Percentiles rank a stretch among this genome's conserved stretches.
These are phyloP conservation scores for Hanseniaspora lindneri DNA, from an alignment of 805 yeast genomes.

Conservation along the genomic window DNA sequence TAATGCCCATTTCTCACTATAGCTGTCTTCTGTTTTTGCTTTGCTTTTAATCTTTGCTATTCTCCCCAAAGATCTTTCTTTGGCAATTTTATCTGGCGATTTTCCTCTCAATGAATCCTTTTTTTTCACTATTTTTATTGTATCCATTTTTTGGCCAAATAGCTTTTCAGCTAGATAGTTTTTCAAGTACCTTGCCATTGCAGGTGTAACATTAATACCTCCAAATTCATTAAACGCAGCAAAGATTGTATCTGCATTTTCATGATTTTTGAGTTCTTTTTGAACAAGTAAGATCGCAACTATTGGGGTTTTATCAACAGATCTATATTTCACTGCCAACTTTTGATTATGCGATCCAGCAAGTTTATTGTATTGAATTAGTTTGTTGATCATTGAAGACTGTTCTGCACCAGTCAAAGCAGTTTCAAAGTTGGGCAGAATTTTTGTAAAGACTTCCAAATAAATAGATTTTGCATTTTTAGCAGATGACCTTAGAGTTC, in stretches of 20 bases:
- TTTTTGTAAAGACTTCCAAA: background rate
- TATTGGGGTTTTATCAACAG: constrained; percentile 6
- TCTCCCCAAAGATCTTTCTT: background rate
- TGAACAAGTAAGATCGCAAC: background rate
- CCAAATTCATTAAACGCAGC: background rate
- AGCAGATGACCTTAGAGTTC: no score
- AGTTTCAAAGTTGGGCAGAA: constrained; percentile 8
- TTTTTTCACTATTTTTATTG: background rate
- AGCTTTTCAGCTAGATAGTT: constrained; percentile 3
- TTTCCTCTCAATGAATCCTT: constrained; percentile 7
- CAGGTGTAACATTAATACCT: background rate
- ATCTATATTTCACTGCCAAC: constrained; percentile 1
- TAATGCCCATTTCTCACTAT: background rate
- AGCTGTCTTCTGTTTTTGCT: background rate
- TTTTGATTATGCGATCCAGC: background rate
- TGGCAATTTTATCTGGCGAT: background rate
- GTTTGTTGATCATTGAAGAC: background rate
- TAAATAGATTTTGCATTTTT: background rate
- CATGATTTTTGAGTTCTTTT: background rate
- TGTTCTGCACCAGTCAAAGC: background rate
- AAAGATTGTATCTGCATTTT: background rate
- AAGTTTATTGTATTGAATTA: constrained; percentile 3
- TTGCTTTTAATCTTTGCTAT: no score
- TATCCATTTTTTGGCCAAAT: background rate
- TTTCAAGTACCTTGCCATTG: background rate